These are phyloP conservation scores for Russula sp. DNA, from an alignment of 768 basidiomycete genomes.

Conservation along the genomic window DNA sequence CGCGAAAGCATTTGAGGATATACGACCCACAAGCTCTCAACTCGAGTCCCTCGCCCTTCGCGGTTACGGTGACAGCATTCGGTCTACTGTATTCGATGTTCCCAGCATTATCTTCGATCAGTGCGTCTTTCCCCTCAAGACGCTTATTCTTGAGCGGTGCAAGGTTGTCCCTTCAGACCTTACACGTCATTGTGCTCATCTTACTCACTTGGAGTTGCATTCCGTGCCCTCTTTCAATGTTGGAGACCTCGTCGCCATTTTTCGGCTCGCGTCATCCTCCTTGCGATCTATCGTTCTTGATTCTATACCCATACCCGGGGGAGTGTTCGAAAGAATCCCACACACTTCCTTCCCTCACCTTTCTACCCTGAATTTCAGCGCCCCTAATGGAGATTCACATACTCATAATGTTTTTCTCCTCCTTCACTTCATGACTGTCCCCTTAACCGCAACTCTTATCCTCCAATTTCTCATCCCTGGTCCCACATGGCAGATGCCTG, in stretches of 20 bases:
- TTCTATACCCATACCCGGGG: slow-evolving; percentile 12
- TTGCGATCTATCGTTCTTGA: slow-evolving; percentile 16
- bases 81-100: slow-evolving; percentile 14
- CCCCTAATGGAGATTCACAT: slow-evolving; percentile 14
- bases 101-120: slow-evolving; percentile 10
- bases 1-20: slow-evolving; percentile 14
- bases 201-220: slow-evolving; percentile 19
- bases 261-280: slow-evolving; percentile 11
- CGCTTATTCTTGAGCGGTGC: slow-evolving; percentile 18
- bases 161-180: slow-evolving; percentile 8
- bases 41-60: slow-evolving; percentile 16
- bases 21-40: slow-evolving; percentile 9
- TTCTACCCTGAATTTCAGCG: slow-evolving; percentile 12
- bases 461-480: slow-evolving; percentile 16
- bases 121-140: slow-evolving; percentile 11
- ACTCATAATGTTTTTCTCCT: slow-evolving; percentile 14
- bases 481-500: slow-evolving; percentile 15
- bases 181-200: slow-evolving; percentile 9
- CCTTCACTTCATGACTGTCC: slow-evolving; percentile 12
- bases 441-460: slow-evolving; percentile 5
- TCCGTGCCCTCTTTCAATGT: slow-evolving; percentile 13
- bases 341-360: slow-evolving; percentile 12
- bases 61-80: slow-evolving; percentile 11
- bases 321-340: slow-evolving; percentile 1
- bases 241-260: slow-evolving; percentile 7